Percentiles rank a stretch among this genome's conserved stretches.
These are phyloP conservation scores for Kazachstania psychrophila DNA, from an alignment of 805 yeast genomes.

Conservation along the genomic window DNA sequence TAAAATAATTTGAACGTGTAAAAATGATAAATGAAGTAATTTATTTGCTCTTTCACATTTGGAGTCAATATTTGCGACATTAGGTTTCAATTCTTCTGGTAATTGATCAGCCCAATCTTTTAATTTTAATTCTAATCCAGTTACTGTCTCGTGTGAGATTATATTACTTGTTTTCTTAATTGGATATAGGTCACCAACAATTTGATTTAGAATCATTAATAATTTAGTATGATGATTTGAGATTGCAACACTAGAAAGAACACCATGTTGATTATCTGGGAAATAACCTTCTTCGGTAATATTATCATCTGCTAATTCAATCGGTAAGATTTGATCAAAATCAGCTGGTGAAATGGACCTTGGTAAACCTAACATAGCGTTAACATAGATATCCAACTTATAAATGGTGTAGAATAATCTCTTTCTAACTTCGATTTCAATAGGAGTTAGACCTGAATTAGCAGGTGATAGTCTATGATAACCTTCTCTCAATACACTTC, in stretches of 20 bases:
- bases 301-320: constrained; percentile 78
- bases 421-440: constrained; percentile 78
- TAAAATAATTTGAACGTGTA: constrained; percentile 74
- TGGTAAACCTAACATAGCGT: constrained; percentile 83
- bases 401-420: constrained; percentile 82
- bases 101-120: constrained; percentile 64
- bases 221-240: constrained; percentile 80
- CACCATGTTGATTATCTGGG: constrained; percentile 19
- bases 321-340: constrained; percentile 78
- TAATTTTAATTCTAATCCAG: constrained; percentile 60
- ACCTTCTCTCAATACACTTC: constrained; percentile 82
- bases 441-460: constrained; percentile 40
- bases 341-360: constrained; percentile 67
- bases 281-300: constrained; percentile 50
- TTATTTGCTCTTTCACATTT: constrained; percentile 65
- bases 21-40: constrained; percentile 59
- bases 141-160: constrained; percentile 40
- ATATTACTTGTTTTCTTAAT: constrained; percentile 25
- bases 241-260: constrained; percentile 37
- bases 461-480: constrained; percentile 63
- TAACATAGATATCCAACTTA: constrained; percentile 84
- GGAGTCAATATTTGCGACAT: constrained; percentile 26
- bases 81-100: constrained; percentile 65
- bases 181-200: constrained; percentile 68
- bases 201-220: constrained; percentile 58